Evolutionary conservation across 352 stramenopile species (phyloP), one percentile per base, ranked within the genome.

Genomic region (Pythium insidiosum): DNA sequence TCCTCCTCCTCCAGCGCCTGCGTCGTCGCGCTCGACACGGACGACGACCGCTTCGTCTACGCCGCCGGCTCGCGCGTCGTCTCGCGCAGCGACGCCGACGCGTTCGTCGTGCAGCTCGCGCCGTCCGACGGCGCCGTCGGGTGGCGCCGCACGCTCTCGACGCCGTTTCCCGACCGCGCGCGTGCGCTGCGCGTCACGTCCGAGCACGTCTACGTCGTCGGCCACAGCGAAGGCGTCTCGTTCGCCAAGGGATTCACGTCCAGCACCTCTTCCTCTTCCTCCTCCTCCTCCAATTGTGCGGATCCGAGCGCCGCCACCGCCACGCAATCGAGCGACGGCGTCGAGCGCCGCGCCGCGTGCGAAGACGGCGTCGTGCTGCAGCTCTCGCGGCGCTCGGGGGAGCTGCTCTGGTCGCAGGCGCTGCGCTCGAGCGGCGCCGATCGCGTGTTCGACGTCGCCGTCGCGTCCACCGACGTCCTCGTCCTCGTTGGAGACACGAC

Each of bases 401-500:
- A 50, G 0, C 5, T 40, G 3, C n/a, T 4, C 21, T 64, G 56
- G 56, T 23, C 38, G 6, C 40, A 50, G 6, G 20, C 11, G 2
- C 30, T 64, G 2, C n/a, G 18, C 9, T 47, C 34, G 2, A 29
- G 15, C n/a, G 28, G 11, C 13, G 23, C 15, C 12, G 47, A 60
- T 11, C 54, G 55, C 10, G 58, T 68, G 24, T 65, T 63, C 22
- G 39, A 51, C 23, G 16, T 72, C 4, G 44, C 44, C 15, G 33
- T 59, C 0, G 48, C 22, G 12, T n/a, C 12, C 21, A 26, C 2
- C 15, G 6, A 1, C 34, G 34, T 13, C 16, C 21, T 63, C 20
- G 39, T 68, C 2, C 10, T 66, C 10, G 52, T 63, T 10, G 62
- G 62, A 1, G 58, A 68, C 19, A 68, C 58, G 5, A 44, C 19